Percentiles rank a stretch among this genome's conserved stretches.
phyloP scores from a whole-genome alignment of 345 rosid species.

The Rhizophora mangle region DNA sequence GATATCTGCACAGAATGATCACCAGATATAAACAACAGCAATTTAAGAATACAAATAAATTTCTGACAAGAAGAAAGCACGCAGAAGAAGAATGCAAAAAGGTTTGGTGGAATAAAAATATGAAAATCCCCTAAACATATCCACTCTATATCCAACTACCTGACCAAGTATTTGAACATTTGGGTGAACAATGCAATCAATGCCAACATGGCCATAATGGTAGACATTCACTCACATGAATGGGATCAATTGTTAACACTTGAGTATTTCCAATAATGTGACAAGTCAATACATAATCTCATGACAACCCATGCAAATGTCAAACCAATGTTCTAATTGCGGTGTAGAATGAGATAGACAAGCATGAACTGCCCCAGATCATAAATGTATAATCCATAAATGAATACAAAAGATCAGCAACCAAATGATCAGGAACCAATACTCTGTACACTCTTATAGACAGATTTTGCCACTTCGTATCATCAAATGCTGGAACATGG shows the following conservation, averaged over 20 bases:
- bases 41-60: slow-evolving; percentile 7
- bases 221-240: background rate
- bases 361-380: background rate
- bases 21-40: slow-evolving; percentile 15
- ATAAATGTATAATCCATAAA: background rate
- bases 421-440: background rate
- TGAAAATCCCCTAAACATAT: background rate
- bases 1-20: slow-evolving; percentile 53
- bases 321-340: too few species aligned
- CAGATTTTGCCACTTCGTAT: background rate
- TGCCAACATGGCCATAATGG: background rate
- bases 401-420: background rate
- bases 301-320: background rate
- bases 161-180: background rate
- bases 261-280: background rate
- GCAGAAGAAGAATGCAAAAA: slow-evolving; percentile 2
- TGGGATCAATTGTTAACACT: background rate
- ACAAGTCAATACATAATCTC: background rate
- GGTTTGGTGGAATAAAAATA: background rate
- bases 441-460: too few species aligned
- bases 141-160: background rate
- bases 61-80: slow-evolving; percentile 15
- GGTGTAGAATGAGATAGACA: too few species aligned
- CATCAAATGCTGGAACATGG: background rate
- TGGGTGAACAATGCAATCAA: background rate